Percentiles rank a stretch among this genome's conserved stretches.
Conservation (phyloP, 345 rosid species). For the Gynandropsis gynandra region DNA sequence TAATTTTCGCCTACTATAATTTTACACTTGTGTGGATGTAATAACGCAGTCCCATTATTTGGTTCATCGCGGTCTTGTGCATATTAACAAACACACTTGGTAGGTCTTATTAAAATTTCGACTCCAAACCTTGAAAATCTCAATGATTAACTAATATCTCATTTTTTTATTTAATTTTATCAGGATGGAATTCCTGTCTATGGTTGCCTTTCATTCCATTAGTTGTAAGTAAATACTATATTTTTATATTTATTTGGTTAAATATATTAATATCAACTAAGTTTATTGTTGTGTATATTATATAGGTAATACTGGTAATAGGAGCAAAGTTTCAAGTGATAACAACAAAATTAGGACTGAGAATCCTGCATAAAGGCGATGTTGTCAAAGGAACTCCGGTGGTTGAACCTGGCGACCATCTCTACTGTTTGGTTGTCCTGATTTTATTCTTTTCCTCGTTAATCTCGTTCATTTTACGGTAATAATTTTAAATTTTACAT, state of each 20-base stretch:
- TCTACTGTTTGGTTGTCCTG: slow-evolving; percentile 87
- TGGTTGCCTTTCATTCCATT: slow-evolving; percentile 90
- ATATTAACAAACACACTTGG: slow-evolving; percentile 66
- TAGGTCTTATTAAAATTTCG: slow-evolving; percentile 20
- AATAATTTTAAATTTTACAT: background rate
- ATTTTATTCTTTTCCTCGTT: slow-evolving; percentile 71
- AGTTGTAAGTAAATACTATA: slow-evolving; percentile 43
- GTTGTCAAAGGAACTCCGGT: slow-evolving; percentile 76
- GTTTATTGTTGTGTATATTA: background rate
- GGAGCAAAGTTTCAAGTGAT: slow-evolving; percentile 94
- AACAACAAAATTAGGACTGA: slow-evolving; percentile 68
- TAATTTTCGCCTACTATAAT: too few species aligned
- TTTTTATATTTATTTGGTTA: background rate
- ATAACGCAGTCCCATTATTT: slow-evolving; percentile 62
- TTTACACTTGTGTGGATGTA: background rate
- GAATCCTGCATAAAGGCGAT: slow-evolving; percentile 65
- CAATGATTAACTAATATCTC: slow-evolving; percentile 7
- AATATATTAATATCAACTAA: background rate
- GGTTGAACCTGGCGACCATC: slow-evolving; percentile 72
- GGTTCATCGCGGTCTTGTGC: slow-evolving; percentile 74
- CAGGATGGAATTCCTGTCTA: slow-evolving; percentile 72
- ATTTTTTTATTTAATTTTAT: slow-evolving; percentile 1
- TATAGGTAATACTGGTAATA: slow-evolving; percentile 65
- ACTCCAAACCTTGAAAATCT: background rate
- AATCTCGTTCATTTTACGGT: slow-evolving; percentile 92